These are phyloP conservation scores for Fusarium sp. DNA, from an alignment of 2,329 filamentous ascomycete genomes.

Conservation along the genomic window DNA sequence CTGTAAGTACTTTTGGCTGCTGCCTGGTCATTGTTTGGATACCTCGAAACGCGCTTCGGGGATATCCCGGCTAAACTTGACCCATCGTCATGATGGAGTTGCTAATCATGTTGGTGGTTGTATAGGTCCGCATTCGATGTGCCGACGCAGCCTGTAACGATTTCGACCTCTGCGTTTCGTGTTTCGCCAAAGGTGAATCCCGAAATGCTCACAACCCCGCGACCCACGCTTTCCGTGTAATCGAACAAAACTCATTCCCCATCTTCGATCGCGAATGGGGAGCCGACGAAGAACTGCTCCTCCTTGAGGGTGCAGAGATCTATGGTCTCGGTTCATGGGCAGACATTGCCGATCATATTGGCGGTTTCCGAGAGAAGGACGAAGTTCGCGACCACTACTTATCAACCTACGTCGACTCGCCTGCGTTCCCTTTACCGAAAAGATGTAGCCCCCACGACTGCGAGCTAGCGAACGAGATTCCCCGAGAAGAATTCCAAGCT, in stretches of 20 bases:
- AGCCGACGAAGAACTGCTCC: conserved; percentile 92
- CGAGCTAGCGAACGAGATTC: conserved; percentile 80
- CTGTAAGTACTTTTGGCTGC: conserved; percentile 68
- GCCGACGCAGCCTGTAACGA: conserved; percentile 86
- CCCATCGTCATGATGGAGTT: conserved; percentile 39
- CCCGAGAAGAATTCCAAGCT: conserved; percentile 91
- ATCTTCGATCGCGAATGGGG: conserved; percentile 97
- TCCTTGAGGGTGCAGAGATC: conserved; percentile 93
- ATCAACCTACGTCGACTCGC: conserved; percentile 84
- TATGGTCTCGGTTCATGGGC: conserved; percentile 98
- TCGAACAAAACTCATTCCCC: conserved; percentile 97
- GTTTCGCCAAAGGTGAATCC: conserved; percentile 84
- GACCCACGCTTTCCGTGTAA: conserved; percentile 90
- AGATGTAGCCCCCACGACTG: conserved; percentile 86
- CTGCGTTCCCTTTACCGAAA: conserved; percentile 86
- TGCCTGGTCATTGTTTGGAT: conserved; percentile 11
- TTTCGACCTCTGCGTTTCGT: conserved; percentile 96
- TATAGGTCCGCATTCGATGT: conserved; percentile 92
- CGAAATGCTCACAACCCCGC: conserved; percentile 88
- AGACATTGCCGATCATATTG: conserved; percentile 97
- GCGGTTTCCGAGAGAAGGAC: conserved; percentile 92
- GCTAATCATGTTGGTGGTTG: conserved; percentile 34
- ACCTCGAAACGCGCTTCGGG: conserved; percentile 33
- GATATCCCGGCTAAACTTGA: conserved; percentile 44
- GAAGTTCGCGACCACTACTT: conserved; percentile 97